Evolutionary conservation across 441 rosid species (phyloP), one percentile per base, ranked within the genome.

Genomic region (Croton laevigatus): DNA sequence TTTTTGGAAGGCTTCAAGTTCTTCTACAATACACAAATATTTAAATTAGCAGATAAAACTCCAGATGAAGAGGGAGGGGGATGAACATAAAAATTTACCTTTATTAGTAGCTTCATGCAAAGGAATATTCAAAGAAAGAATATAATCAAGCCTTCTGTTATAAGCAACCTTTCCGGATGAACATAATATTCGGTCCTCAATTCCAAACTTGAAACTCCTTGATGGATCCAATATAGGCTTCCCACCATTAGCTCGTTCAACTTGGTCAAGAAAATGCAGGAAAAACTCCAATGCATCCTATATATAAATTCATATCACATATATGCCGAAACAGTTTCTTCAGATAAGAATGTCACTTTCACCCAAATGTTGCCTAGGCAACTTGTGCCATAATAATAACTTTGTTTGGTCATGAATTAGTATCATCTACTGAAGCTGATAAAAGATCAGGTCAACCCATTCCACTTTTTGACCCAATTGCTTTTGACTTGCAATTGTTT

Each of bases 251-350:
- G 58, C 81, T 65, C 91, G 95, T 78, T 95, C 98, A 76, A 95
- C 96, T 83, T 93, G 95, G 84, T 87, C 97, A 72, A 95, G 84
- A 76, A 95, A 83, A 80, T 95, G 93, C 37, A 90, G 89, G 79
- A 95, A 95, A 81, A 88, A 95, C 75, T 95, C 99, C 85, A 91
- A 86, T 69, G 99, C 99, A 82, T 95, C 99, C 99, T 95, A 81
- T 71, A 74, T 27, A 67, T 34, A 45, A 74, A 52, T 80, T 63
- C 20, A 69, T 46, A 62, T 79, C 36, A 73, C 62, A 68, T 59
- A 65, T 59, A 27, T 27, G 32, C 36, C 13, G 20, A 38, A 62
- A 3, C 38, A 23, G 38, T 55, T 59, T n/a, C 36, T 14, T 13
- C 11, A 38, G 34, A 34, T n/a, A 59, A 14, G 16, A 62, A 70